Conservation (phyloP, 1,139 yeast species). For the Meyerozyma smithsonii region DNA sequence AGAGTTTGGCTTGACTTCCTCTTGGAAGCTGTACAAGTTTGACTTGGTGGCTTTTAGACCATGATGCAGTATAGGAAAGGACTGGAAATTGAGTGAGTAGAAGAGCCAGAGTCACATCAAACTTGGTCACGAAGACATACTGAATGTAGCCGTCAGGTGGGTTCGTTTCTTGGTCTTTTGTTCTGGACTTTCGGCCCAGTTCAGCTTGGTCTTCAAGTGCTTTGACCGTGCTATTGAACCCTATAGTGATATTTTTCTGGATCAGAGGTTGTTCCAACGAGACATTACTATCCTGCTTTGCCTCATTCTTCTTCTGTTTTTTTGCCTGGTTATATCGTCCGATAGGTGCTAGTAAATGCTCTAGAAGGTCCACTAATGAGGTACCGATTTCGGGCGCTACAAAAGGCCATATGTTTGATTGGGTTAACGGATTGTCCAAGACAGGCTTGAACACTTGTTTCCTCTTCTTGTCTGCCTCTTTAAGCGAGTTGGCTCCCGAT, state of each 20-base stretch:
- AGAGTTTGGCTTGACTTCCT: constrained; percentile 36
- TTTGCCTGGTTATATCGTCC: constrained; percentile 26
- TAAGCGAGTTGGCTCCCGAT: constrained; percentile 21
- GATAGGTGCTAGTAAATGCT: constrained; percentile 31
- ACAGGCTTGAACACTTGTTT: constrained; percentile 57
- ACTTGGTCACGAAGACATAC: constrained; percentile 51
- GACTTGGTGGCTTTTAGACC: constrained; percentile 22
- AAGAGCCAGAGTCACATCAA: constrained; percentile 46
- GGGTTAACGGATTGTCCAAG: constrained; percentile 56
- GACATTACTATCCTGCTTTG: constrained; percentile 4
- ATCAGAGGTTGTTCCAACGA: constrained; percentile 23
- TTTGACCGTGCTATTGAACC: constrained; percentile 53
- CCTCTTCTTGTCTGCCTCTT: constrained; percentile 40
- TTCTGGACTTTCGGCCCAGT: constrained; percentile 10
- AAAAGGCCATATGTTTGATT: constrained; percentile 47
- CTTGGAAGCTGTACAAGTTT: constrained; percentile 53
- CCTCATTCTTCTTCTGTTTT: constrained; percentile 8
- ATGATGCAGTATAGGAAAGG: constrained; percentile 43
- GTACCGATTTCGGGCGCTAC: constrained; percentile 33
- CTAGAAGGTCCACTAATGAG: constrained; percentile 38
- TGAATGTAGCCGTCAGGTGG: constrained; percentile 16
- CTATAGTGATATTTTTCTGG: constrained; percentile 28
- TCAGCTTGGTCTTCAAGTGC: constrained; percentile 47
- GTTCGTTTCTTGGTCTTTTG: constrained; percentile 9
- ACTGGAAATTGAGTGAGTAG: constrained; percentile 51